Conservation (phyloP, 2,329 filamentous ascomycete genomes). For the Pyrenophora tritici-repentis region DNA sequence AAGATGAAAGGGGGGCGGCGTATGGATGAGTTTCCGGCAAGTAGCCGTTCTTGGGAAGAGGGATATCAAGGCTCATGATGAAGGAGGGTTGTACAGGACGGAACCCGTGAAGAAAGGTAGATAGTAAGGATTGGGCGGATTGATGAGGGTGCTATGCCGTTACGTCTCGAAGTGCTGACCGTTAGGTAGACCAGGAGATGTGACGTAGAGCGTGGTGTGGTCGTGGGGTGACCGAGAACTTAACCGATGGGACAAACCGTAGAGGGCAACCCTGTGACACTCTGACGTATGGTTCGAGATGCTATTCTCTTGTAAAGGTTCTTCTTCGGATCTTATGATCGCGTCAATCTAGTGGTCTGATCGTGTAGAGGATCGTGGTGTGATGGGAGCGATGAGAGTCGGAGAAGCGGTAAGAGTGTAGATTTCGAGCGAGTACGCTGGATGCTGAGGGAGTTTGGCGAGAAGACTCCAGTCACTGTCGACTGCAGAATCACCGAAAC, state of each 20-base stretch:
- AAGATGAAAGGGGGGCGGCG: slow-evolving; percentile 72
- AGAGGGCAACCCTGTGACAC: slow-evolving; percentile 38
- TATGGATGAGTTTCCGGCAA: slow-evolving; percentile 60
- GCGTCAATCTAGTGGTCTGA: slow-evolving; percentile 21
- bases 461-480: slow-evolving; percentile 50
- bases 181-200: slow-evolving; percentile 42
- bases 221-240: slow-evolving; percentile 48
- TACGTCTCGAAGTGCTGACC: slow-evolving; percentile 46
- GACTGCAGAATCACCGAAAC: slow-evolving; percentile 51
- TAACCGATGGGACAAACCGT: slow-evolving; percentile 49
- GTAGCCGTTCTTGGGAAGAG: slow-evolving; percentile 40
- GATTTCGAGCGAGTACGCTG: slow-evolving; percentile 23
- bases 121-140: slow-evolving; percentile 43
- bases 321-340: slow-evolving; percentile 24
- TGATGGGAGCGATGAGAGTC: slow-evolving; percentile 17
- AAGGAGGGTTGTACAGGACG: slow-evolving; percentile 28
- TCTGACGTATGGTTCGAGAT: slow-evolving; percentile 43
- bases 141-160: slow-evolving; percentile 35
- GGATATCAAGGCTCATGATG: slow-evolving; percentile 49
- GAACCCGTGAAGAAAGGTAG: slow-evolving; percentile 23
- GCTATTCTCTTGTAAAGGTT: slow-evolving; percentile 25
- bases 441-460: slow-evolving; percentile 36
- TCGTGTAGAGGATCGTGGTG: slow-evolving; percentile 16
- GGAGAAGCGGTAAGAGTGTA: slow-evolving; percentile 19
- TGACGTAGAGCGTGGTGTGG: slow-evolving; percentile 41